phyloP scores from a whole-genome alignment of 139 green algal genomes.

The Ettlia oleoabundans region DNA sequence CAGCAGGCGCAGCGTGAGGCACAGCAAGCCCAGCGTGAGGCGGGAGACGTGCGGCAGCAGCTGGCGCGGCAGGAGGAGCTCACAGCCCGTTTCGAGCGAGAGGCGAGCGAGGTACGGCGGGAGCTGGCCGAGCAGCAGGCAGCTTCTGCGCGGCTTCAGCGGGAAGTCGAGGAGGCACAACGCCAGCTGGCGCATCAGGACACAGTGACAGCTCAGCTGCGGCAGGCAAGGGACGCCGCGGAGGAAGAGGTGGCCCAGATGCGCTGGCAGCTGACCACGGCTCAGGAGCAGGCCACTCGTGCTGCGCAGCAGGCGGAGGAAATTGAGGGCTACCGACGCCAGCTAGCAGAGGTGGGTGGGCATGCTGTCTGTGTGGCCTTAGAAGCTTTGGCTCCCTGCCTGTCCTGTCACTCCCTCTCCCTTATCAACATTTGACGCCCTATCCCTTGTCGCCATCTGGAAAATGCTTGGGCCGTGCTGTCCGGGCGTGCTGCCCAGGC shows the following conservation, averaged over 20 bases:
- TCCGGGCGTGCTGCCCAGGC: too few relatives aligned
- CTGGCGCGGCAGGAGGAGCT: constrained; percentile 20
- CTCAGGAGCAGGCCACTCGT: neutral
- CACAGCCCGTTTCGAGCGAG: neutral
- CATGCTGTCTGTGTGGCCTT: too few relatives aligned
- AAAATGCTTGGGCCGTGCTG: too few relatives aligned
- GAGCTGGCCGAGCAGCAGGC: neutral
- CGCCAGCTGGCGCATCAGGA: constrained; percentile 16
- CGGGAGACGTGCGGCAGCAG: constrained; percentile 24
- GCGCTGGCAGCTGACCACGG: neutral
- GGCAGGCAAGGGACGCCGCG: neutral
- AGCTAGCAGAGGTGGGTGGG: constrained; percentile 22
- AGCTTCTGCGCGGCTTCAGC: neutral
- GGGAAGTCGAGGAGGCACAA: neutral
- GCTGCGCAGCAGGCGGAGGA: neutral
- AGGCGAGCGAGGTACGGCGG: neutral
- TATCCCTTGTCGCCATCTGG: too few relatives aligned
- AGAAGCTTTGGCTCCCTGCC: too few relatives aligned
- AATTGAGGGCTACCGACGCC: neutral
- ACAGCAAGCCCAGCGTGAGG: neutral
- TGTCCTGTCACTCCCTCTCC: too few relatives aligned
- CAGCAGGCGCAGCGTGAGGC: neutral
- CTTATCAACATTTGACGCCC: too few relatives aligned
- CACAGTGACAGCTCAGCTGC: neutral
- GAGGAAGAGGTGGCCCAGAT: neutral